Percentiles rank a stretch among this genome's conserved stretches.
Evolutionary conservation across 345 rosid genomes (phyloP).

Genomic region (Garcia nutans): DNA sequence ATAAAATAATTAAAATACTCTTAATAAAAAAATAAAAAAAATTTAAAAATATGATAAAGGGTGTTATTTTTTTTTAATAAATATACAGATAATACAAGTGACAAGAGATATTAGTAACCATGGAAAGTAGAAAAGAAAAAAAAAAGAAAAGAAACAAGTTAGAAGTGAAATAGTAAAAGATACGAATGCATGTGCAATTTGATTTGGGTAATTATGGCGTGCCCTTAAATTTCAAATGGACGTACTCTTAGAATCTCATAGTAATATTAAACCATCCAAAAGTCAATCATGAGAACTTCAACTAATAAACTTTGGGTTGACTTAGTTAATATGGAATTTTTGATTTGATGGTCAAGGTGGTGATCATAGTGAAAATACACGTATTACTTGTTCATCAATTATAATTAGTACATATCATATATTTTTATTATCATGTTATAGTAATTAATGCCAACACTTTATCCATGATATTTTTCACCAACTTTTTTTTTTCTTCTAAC

Average conservation of each 20-base stretch:
- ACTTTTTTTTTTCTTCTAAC: too few relatives aligned
- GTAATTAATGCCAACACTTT: too few relatives aligned
- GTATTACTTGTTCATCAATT: neutral
- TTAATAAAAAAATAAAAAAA: too few relatives aligned
- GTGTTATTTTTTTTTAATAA: too few relatives aligned
- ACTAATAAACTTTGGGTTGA: constrained; percentile 3
- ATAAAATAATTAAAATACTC: too few relatives aligned
- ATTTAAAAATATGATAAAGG: too few relatives aligned
- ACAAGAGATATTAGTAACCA: constrained; percentile 8
- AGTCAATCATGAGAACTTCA: constrained; percentile 6
- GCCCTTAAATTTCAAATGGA: constrained; percentile 1
- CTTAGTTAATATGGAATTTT: neutral
- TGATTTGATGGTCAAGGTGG: constrained; percentile 1
- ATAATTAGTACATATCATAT: neutral
- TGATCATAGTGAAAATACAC: neutral
- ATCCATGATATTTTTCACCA: too few relatives aligned
- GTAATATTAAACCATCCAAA: neutral
- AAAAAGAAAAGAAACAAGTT: neutral
- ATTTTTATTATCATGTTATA: too few relatives aligned
- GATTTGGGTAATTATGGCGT: constrained; percentile 25
- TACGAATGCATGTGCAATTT: constrained; percentile 26
- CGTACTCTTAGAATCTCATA: constrained; percentile 1
- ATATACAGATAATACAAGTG: too few relatives aligned
- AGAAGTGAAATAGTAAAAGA: constrained; percentile 11
- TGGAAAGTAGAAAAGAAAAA: constrained; percentile 4